Base-by-base conservation (phyloP, 306 rosid species). In the Vicia sativa region DNA sequence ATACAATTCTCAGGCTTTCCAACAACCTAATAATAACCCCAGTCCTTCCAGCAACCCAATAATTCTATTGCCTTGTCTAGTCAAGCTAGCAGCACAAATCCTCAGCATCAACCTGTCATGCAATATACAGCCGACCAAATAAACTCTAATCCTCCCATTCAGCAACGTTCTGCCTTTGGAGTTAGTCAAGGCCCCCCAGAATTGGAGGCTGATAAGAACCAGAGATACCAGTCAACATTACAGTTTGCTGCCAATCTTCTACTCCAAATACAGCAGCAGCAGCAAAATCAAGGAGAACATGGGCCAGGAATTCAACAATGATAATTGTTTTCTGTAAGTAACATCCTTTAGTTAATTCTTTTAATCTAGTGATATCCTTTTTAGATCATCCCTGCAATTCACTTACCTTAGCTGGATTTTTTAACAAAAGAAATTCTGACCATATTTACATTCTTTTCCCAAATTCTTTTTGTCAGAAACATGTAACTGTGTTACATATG, bases 221-320 rank as follows among this genome's bases (percentile, higher is more conserved):
- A 88, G 79, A 67, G 82, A 26, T 78, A 78, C 63, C 82, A 78
- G 71, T 69, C 89, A 84, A 91, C 91, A 71, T 77, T 95, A n/a
- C 96, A 95, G 59, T 95, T 95, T 74, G 99, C 99, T 8, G 99
- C 99, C 66, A 95, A 77, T 79, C 92, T 95, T 74, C 97, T 95
- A 43, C 87, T 74, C 14, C 99, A 95, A 75, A 87, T 95, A 79
- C 99, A 95, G 84, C 98, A 91, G 77, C 73, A 88, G 16, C 48
- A 48, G 81, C 85, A 84, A 80, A 42, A 81, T 60, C 89, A 81
- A 68, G 82, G 86, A 19, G 90, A 87, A 14, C 78, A 75, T 34
- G 93, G 89, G 46, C 74, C 96, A 39, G 95, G 96, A 81, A 66
- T 80, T 86, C 96, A 86, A 81, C 83, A 88, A 73, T 85, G 82